Conservation (phyloP, 2,329 filamentous ascomycete genomes). For the Arthroderma sp. region DNA sequence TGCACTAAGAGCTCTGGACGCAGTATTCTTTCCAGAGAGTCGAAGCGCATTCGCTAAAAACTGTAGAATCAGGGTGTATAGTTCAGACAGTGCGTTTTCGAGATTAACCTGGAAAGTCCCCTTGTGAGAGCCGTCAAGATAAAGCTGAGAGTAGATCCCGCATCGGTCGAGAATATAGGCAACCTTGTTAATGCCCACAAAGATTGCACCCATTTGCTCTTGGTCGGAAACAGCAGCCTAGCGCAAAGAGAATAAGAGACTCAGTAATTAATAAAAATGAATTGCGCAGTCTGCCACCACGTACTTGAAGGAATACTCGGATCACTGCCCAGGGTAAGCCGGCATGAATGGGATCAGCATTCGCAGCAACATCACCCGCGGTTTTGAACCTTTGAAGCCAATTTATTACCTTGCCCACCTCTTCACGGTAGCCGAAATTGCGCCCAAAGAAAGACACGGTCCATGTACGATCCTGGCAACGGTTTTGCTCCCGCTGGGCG, state of each 20-base stretch:
- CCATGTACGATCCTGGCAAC: not conserved
- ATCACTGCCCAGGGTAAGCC: constrained; percentile 11
- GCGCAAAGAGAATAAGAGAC: too few relatives aligned
- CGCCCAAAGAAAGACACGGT: not conserved
- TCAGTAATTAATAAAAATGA: too few relatives aligned
- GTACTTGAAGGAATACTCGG: constrained; percentile 9
- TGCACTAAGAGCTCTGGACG: not conserved
- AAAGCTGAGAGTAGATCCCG: constrained; percentile 4
- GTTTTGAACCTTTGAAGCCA: constrained; percentile 9
- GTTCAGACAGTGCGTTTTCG: constrained; percentile 6
- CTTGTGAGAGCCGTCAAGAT: not conserved
- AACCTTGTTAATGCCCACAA: constrained; percentile 3
- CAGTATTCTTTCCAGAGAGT: not conserved
- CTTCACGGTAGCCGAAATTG: not conserved
- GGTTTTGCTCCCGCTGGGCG: not conserved
- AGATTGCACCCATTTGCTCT: constrained; percentile 2
- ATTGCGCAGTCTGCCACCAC: not conserved
- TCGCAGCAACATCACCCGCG: constrained; percentile 7
- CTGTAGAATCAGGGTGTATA: constrained; percentile 12
- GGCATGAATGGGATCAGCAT: constrained; percentile 9
- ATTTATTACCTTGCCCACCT: not conserved
- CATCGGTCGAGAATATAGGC: constrained; percentile 4
- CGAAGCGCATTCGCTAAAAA: constrained; percentile 8
- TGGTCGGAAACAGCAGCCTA: constrained; percentile 1
- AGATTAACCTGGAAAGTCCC: too few relatives aligned